phyloP scores from a whole-genome alignment of 768 basidiomycete genomes.

The Tricholoma flavovirens region DNA sequence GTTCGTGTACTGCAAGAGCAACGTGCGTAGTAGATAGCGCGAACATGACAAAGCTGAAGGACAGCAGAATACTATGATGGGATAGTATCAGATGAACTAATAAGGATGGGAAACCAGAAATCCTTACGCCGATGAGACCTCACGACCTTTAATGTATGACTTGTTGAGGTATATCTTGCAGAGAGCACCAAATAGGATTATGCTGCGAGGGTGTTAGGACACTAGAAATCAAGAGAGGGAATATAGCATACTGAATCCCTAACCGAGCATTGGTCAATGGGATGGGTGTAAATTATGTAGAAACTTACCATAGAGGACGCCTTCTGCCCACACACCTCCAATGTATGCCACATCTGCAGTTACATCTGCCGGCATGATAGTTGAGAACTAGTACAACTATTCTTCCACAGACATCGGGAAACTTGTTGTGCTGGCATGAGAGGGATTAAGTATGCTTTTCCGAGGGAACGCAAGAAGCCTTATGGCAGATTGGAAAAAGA shows the following conservation, averaged over 20 bases:
- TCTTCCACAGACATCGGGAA: neutral
- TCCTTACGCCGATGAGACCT: conserved; percentile 15
- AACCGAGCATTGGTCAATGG: neutral
- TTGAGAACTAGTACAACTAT: too few species aligned
- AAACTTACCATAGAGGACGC: conserved; percentile 21
- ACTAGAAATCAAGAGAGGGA: neutral
- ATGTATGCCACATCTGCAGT: conserved; percentile 25
- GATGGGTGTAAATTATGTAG: neutral
- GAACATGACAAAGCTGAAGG: conserved; percentile 21
- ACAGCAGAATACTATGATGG: conserved; percentile 16
- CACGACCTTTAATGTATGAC: conserved; percentile 17
- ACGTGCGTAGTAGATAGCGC: conserved; percentile 21
- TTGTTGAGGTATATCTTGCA: conserved; percentile 17
- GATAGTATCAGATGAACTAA: neutral
- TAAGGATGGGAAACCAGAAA: neutral
- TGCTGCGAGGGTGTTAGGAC: conserved; percentile 8
- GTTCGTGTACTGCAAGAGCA: conserved; percentile 19
- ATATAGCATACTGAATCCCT: conserved; percentile 22
- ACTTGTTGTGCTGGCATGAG: too few species aligned
- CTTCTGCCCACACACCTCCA: conserved; percentile 26
- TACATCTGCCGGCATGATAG: conserved; percentile 21
- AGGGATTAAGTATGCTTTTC: neutral
- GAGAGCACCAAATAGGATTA: conserved; percentile 19
- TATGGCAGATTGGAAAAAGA: too few species aligned
- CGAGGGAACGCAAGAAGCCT: neutral